Evolutionary conservation across 2,329 filamentous ascomycete genomes (phyloP), one percentile per base, ranked within the genome.

Genomic region (Neopestalotiopsis sp.): DNA sequence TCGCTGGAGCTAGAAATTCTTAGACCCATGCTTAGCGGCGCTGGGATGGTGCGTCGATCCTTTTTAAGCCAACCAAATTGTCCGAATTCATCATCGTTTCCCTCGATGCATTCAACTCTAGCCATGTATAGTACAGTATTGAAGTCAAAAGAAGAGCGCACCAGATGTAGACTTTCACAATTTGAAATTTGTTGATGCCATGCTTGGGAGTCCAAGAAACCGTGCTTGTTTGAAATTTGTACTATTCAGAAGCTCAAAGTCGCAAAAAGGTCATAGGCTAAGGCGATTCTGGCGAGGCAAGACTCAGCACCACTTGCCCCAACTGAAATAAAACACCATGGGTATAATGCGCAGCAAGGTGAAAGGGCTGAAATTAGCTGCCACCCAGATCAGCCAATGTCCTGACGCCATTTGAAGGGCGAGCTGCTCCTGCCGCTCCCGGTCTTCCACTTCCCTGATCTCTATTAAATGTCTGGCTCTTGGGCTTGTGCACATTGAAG

Each of bases 321-420:
- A 1, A n/a, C n/a, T 52, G n/a, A 17, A 7, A 24, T 17, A 20
- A 20, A 52, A 9, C 13, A 7, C 12, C 7, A 30, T 5, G 30
- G 57, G 30, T 59, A 59, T 34, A 24, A 30, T 28, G 20, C n/a
- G 57, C 45, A 52, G 45, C 12, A 52, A 52, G 45, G 17, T n/a
- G n/a, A 6, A 3, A 7, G n/a, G n/a, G 9, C 3, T 2, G 2
- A 20, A n/a, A n/a, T 66, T 72, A 76, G 52, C 73, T 76, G 9
- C 74, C 74, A 49, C 81, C 82, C 69, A 90, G 73, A 72, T 90
- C 88, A 7, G 87, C 84, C 77, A 90, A 72, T 1, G 88, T 90
- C 79, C 81, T 85, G 56, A 78, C 74, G 45, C 77, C 77, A 40
- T 40, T 62, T 14, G 74, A 67, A 58, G 75, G 68, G n/a, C 76